A percentile compares a stretch with the other conserved stretches of the same genome.
Conservation (phyloP, 805 yeast species). For the Candida piceae region DNA sequence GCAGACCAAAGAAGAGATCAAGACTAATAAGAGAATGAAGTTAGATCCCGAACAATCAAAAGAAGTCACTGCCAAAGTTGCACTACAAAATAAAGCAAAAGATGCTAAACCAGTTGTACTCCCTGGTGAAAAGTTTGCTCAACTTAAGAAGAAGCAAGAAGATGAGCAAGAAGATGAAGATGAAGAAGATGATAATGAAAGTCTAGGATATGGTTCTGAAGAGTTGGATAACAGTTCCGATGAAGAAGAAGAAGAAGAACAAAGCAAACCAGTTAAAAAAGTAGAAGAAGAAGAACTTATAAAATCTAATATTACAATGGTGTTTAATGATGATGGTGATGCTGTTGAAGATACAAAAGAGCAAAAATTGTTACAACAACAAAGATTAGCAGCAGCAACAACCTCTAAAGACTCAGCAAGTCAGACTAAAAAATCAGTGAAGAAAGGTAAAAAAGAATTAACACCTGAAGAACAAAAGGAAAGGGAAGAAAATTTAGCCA, state of each 20-base stretch:
- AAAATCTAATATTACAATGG: constrained; percentile 28
- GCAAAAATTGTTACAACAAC: constrained; percentile 6
- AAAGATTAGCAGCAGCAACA: constrained; percentile 2
- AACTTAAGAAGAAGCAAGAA: constrained; percentile 1
- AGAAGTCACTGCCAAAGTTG: constrained; percentile 53
- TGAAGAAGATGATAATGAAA: constrained; percentile 39
- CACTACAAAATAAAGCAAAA: constrained; percentile 48
- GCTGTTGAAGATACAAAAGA: constrained; percentile 29
- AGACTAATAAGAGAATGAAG: constrained; percentile 59
- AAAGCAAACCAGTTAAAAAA: constrained; percentile 2
- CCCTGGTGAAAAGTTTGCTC: constrained; percentile 20
- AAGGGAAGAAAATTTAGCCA: constrained; percentile 52
- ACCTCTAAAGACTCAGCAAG: constrained; percentile 3
- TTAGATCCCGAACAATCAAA: constrained; percentile 60
- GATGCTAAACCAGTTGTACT: constrained; percentile 46
- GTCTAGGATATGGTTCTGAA: constrained; percentile 10
- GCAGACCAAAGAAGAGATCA: constrained; percentile 59
- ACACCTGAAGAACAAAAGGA: constrained; percentile 46
- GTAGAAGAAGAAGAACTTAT: constrained; percentile 3
- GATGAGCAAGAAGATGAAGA: constrained; percentile 37
- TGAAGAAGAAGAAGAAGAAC: constrained; percentile 9
- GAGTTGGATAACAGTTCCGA: constrained; percentile 8
- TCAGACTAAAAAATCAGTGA: constrained; percentile 3
- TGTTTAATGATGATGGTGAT: constrained; percentile 73
- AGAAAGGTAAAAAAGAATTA: constrained; percentile 21